A percentile compares a stretch with the other conserved stretches of the same genome.
phyloP scores from a whole-genome alignment of 2,329 filamentous ascomycete genomes.

The Hirsutella minnesotensis region DNA sequence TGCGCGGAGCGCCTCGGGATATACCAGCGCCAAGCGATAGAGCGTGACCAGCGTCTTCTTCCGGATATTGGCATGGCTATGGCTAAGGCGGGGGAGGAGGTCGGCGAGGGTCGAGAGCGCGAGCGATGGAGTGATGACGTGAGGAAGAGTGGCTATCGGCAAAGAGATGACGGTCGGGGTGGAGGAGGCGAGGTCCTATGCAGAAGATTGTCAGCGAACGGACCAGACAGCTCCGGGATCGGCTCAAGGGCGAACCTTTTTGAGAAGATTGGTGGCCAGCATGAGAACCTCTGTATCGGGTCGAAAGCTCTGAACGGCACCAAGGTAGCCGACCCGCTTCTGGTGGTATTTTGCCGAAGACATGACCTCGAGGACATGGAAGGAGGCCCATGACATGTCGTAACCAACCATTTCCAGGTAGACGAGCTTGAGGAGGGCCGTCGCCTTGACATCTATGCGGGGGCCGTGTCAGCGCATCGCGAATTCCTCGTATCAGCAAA shows the following conservation, averaged over 20 bases:
- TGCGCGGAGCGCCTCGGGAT: constrained; percentile 81
- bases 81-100: constrained; percentile 71
- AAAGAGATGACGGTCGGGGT: constrained; percentile 69
- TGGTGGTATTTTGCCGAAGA: constrained; percentile 88
- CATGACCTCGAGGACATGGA: constrained; percentile 98
- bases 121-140: constrained; percentile 85
- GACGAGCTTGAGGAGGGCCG: constrained; percentile 85
- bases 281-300: constrained; percentile 94
- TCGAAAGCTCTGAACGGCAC: constrained; percentile 90
- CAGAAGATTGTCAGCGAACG: not conserved
- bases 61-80: constrained; percentile 73
- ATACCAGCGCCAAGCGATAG: constrained; percentile 88
- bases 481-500: not conserved
- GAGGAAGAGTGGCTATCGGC: constrained; percentile 81
- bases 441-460: constrained; percentile 76
- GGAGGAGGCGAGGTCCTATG: constrained; percentile 57
- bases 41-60: constrained; percentile 96
- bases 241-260: constrained; percentile 47
- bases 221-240: too few relatives aligned
- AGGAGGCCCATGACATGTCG: constrained; percentile 99
- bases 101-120: constrained; percentile 83
- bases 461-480: constrained; percentile 1
- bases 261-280: constrained; percentile 90
- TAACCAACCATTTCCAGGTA: constrained; percentile 99
- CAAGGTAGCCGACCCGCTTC: constrained; percentile 90